Evolutionary conservation across 495 filamentous ascomycete species (phyloP), one percentile per base, ranked within the genome.

Genomic region (Collariella sp.): DNA sequence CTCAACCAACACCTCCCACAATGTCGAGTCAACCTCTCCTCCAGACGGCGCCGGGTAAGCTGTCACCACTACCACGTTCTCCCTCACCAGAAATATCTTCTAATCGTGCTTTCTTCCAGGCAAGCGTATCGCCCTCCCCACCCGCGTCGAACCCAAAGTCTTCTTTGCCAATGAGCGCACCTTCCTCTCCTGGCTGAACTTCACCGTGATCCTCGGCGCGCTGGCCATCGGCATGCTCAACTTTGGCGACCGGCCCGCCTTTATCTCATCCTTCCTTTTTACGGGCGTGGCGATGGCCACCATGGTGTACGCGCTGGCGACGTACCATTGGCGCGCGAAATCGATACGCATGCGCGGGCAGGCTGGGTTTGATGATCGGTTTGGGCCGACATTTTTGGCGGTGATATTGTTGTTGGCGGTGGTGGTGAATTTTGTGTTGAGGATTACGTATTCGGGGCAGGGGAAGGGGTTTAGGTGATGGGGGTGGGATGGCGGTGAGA

Each of bases 131-230:
- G 91, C 94, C 57, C 89, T 99, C 57, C 93, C 93, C 50, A 95
- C 90, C 39, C 90, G 93, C 57, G 91, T 99, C 70, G 93, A 99
- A 69, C 93, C 93, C 36, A 99, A 99, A 72, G 93, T 98, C 74
- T 99, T 97, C 83, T 99, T 99, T 79, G 93, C 93, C 70, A 97
- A 97, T 76, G 93, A 99, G 76, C 90, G 93, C 48, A 99, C 93
- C 38, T 99, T 97, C 65, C 83, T 99, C 63, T 93, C 87, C 66
- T 99, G 94, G 94, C 86, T 99, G 61, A 97, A 97, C 77, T 97
- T 97, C 79, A 93, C 88, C 66, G 91, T 97, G 65, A 91, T 99
- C 69, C 83, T 99, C 39, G 93, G 93, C 63, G 91, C 91, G 49
- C 82, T 99, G 46, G 91, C 91, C 23, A 85, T 97, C 52, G 93